Percentiles rank a stretch among this genome's conserved stretches.
Evolutionary conservation across 768 basidiomycete species (phyloP).

Genomic region (Termitomyces sp.): DNA sequence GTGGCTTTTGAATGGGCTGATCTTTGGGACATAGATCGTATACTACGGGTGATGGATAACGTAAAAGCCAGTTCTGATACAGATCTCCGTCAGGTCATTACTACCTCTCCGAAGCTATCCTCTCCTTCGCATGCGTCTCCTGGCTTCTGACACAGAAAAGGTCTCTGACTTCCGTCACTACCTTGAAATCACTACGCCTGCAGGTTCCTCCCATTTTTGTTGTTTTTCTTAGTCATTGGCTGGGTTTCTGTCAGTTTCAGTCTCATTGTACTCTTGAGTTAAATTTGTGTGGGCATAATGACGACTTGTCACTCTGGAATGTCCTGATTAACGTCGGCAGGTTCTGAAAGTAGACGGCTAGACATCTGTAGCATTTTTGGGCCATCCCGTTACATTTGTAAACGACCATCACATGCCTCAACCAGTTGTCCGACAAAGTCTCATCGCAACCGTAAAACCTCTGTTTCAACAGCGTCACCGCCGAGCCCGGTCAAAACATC

Average conservation of each 20-base stretch:
- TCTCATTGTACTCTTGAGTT: not conserved
- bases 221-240: not conserved
- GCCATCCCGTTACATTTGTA: not conserved
- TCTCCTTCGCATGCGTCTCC: too few species aligned
- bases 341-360: not conserved
- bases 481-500: slow-evolving; percentile 3
- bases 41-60: too few species aligned
- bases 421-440: not conserved
- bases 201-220: not conserved
- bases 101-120: too few species aligned
- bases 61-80: too few species aligned
- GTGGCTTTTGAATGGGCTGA: too few species aligned
- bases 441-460: not conserved
- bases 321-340: not conserved
- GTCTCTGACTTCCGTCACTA: too few species aligned
- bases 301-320: not conserved
- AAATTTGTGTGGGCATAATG: not conserved
- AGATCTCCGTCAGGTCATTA: too few species aligned
- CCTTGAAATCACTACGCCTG: too few species aligned
- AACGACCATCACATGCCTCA: not conserved
- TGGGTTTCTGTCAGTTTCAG: not conserved
- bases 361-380: not conserved
- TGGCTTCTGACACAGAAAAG: too few species aligned
- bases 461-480: not conserved
- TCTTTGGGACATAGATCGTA: too few species aligned